Evolutionary conservation across 2,329 filamentous ascomycete genomes (phyloP).

Genomic region (Penicillium janthinellum): DNA sequence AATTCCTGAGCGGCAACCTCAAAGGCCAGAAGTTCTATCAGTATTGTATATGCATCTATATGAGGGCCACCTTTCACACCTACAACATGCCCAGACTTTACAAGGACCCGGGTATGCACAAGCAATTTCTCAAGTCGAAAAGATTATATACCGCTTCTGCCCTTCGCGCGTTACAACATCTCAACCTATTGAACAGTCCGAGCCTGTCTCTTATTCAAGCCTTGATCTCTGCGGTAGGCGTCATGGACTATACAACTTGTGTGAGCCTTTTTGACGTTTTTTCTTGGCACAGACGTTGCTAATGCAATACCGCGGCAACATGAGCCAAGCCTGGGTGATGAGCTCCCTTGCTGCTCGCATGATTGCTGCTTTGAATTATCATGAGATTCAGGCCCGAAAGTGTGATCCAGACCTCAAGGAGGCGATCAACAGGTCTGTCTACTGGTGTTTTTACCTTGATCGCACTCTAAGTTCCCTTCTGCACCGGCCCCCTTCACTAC

Average conservation of each 20-base stretch:
- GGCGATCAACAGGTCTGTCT: conserved; percentile 24
- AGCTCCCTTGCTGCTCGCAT: conserved; percentile 31
- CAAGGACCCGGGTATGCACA: conserved; percentile 16
- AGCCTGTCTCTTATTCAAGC: conserved; percentile 25
- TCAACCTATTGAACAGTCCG: conserved; percentile 24
- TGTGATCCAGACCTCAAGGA: conserved; percentile 13
- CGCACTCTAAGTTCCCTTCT: conserved; percentile 30
- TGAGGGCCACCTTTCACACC: conserved; percentile 25
- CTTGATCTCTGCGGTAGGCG: conserved; percentile 29
- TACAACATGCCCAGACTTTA: conserved; percentile 19
- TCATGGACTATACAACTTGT: background rate
- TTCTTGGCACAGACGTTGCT: conserved; percentile 21
- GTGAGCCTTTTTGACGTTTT: background rate
- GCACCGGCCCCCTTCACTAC: conserved; percentile 25
- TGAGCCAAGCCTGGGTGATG: conserved; percentile 29
- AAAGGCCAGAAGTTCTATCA: conserved; percentile 24
- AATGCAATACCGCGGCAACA: conserved; percentile 29
- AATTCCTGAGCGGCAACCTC: conserved; percentile 15
- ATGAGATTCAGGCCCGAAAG: conserved; percentile 11
- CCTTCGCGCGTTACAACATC: conserved; percentile 17
- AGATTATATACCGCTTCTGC: conserved; percentile 22
- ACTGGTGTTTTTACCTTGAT: conserved; percentile 34
- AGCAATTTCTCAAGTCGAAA: conserved; percentile 24
- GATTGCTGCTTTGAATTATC: conserved; percentile 28
- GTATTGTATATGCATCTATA: conserved; percentile 29